phyloP scores from a whole-genome alignment of 257 asterid species.

The Nicotiana obtusifolia region DNA sequence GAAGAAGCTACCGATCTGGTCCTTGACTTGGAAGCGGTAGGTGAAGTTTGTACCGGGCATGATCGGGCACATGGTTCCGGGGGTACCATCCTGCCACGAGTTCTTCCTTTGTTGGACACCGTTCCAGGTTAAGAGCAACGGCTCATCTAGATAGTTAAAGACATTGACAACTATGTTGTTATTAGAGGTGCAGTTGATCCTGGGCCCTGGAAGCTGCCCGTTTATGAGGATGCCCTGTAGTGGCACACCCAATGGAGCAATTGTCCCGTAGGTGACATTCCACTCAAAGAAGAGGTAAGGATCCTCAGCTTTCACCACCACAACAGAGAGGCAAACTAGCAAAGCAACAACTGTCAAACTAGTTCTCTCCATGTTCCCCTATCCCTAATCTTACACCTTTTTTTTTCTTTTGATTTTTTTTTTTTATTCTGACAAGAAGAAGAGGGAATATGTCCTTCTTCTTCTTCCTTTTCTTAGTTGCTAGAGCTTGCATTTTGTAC shows the following conservation, averaged over 20 bases:
- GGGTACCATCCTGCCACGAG: slow-evolving; percentile 19
- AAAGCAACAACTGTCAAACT: neutral
- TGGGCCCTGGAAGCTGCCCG: slow-evolving; percentile 9
- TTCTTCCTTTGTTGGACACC: slow-evolving; percentile 17
- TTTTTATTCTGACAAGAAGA: slow-evolving; percentile 2
- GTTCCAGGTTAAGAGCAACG: slow-evolving; percentile 8
- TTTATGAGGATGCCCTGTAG: slow-evolving; percentile 12
- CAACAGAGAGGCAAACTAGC: neutral
- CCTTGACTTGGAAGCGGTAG: slow-evolving; percentile 13
- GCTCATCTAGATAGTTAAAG: slow-evolving; percentile 7
- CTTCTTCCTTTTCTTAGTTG: neutral
- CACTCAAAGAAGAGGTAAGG: slow-evolving; percentile 7
- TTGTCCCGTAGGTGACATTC: slow-evolving; percentile 11
- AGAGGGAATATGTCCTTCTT: neutral
- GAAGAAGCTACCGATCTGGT: slow-evolving; percentile 13
- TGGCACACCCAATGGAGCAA: slow-evolving; percentile 14
- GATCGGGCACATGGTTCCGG: slow-evolving; percentile 17
- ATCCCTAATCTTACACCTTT: no score
- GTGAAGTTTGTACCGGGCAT: slow-evolving; percentile 16
- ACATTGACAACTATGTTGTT: slow-evolving; percentile 4
- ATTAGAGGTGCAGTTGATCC: slow-evolving; percentile 6
- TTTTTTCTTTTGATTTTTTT: neutral
- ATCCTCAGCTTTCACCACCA: slow-evolving; percentile 7
- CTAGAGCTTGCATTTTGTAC: slow-evolving; percentile 1
- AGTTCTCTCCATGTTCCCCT: neutral